Evolutionary conservation across 208 protist species (phyloP).

Genomic region (Acanthamoeba divionensis): DNA sequence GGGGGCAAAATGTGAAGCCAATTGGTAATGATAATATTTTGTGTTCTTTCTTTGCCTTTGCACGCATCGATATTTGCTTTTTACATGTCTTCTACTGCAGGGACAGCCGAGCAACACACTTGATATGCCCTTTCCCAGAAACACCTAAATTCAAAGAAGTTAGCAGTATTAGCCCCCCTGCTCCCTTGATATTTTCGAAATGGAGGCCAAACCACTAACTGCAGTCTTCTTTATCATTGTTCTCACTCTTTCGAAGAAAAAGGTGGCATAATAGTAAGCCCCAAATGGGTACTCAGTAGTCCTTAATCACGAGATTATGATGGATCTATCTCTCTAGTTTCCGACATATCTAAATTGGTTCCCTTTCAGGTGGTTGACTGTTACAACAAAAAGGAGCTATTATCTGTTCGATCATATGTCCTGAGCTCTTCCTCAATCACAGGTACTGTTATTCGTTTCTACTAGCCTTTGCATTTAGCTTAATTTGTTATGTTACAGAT

Average conservation of each 20-base stretch:
- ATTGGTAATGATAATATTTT: too few relatives aligned
- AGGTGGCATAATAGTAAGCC: slow-evolving; percentile 2
- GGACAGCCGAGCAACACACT: background rate
- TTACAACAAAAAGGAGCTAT: background rate
- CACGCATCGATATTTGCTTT: too few relatives aligned
- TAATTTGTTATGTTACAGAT: background rate
- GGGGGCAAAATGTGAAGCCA: background rate
- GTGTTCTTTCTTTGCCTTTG: too few relatives aligned
- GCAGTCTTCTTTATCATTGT: background rate
- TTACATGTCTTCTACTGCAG: too few relatives aligned
- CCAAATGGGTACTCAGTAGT: background rate
- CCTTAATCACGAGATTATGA: background rate
- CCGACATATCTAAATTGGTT: background rate
- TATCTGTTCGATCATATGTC: background rate
- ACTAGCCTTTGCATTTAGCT: background rate
- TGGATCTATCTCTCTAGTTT: background rate
- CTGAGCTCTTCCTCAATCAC: background rate
- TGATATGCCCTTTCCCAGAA: slow-evolving; percentile 16
- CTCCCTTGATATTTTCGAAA: too few relatives aligned
- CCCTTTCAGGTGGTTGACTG: background rate
- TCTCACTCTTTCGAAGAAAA: background rate
- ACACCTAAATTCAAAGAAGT: slow-evolving; percentile 16
- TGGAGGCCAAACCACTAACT: background rate
- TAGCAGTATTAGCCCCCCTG: background rate
- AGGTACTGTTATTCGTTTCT: background rate